Base-by-base conservation (phyloP, 1,284 basidiomycete species). In the Ganoderma multipileum region DNA sequence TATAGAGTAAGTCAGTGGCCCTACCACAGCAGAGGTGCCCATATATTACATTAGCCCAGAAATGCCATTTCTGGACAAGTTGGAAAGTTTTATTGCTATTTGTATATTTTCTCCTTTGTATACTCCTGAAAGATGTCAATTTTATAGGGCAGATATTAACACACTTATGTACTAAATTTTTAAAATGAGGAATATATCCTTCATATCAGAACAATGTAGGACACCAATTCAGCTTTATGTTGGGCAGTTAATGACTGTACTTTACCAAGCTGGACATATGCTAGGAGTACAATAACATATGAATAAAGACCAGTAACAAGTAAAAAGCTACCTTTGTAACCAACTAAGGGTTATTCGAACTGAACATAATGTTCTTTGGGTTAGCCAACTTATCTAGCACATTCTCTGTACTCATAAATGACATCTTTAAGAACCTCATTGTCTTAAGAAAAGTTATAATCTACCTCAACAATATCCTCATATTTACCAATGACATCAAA, bases 401-500 rank as follows among this genome's bases (percentile, higher is more conserved):
- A 9, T 68, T 68, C 38, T 62, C 54, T 26, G 44, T 28, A 16
- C 39, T 61, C 18, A 68, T 68, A 47, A 68, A 33, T 8, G 33
- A 64, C 50, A 23, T 64, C 20, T 64, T 68, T 30, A 33, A 26
- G n/a, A 58, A 68, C 41, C 39, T 68, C 3, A 61, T 68, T 8
- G 18, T 26, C 1, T n/a, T 42, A 33, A 50, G 58, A 20, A 9
- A 28, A 20, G 20, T 68, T 12, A 38, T 47, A 0, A 23, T 64
- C 3, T 68, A 68, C 52, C 23, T 68, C 44, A 63, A 68, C 41
- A 52, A 68, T 59, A 61, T 68, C 18, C 67, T 68, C 2, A 55
- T 68, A 1, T 42, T 64, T 28, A 23, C 57, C 11, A 4, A 52
- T 18, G 20, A 16, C 11, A 20, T 61, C 5, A 16, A 61, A 2